These are phyloP conservation scores for Gossypium schwendimanii DNA, from an alignment of 441 rosid genomes.

Conservation along the genomic window DNA sequence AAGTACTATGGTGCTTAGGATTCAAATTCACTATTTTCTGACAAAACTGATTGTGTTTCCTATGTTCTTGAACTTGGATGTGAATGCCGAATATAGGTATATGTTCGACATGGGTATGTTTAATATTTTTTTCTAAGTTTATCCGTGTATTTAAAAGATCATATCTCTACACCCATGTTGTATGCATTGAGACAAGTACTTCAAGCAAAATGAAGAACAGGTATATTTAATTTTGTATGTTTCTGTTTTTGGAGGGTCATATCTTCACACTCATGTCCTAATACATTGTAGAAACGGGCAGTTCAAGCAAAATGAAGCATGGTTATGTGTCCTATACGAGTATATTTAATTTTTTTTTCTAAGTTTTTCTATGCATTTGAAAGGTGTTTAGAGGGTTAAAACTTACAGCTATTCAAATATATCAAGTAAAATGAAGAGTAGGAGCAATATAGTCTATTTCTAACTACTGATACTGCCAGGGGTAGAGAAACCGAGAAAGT, in stretches of 20 bases:
- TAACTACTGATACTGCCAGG: neutral
- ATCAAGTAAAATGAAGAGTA: neutral
- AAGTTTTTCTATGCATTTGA: no score
- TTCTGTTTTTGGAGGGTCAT: neutral
- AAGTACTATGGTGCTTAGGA: neutral
- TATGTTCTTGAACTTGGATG: neutral
- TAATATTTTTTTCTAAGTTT: neutral
- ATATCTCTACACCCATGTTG: neutral
- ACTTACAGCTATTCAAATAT: neutral
- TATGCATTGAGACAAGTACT: neutral
- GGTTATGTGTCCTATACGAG: no score
- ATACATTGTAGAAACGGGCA: neutral
- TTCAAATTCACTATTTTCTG: neutral
- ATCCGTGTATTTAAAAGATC: neutral
- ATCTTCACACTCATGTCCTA: neutral
- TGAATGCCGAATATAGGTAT: neutral
- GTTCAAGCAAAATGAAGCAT: neutral
- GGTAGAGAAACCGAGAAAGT: slow-evolving; percentile 14
- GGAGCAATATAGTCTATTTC: neutral
- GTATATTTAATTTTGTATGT: neutral
- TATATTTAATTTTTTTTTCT: no score
- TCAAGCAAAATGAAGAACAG: neutral
- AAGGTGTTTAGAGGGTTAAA: no score
- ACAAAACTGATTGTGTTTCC: neutral
- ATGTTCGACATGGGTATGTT: neutral